Conservation (phyloP, 768 basidiomycete species). For the Russula emetica region DNA sequence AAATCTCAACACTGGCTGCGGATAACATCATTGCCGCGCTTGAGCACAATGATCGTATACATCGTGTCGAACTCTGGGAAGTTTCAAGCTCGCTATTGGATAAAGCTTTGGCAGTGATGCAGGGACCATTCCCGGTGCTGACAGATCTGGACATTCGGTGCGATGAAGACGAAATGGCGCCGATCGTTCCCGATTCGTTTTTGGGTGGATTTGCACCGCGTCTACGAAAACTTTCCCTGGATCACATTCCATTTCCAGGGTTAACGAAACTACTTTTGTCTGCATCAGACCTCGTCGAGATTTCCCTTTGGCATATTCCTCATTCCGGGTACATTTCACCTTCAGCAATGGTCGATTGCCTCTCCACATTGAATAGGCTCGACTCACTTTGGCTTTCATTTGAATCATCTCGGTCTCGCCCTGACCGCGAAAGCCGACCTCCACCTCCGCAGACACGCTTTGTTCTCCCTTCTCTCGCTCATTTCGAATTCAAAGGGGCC, state of each 20-base stretch:
- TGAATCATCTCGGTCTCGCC: neutral
- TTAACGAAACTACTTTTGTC: neutral
- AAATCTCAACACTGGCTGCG: too few species aligned
- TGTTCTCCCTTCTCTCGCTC: neutral
- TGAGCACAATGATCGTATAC: neutral
- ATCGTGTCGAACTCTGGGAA: neutral
- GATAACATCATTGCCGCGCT: constrained; percentile 1
- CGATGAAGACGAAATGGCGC: too few species aligned
- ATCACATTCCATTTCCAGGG: neutral
- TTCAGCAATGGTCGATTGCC: neutral
- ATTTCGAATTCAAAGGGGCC: neutral
- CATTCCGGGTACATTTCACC: neutral
- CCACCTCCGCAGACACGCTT: neutral
- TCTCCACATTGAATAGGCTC: neutral
- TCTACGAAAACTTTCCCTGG: neutral
- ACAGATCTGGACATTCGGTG: neutral
- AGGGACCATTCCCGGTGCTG: neutral
- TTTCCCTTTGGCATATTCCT: neutral
- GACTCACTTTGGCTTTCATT: neutral
- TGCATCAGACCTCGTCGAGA: neutral
- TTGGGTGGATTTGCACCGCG: neutral
- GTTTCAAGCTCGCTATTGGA: neutral
- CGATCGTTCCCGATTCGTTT: neutral
- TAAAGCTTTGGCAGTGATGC: neutral
- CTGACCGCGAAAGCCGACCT: neutral